Conservation (phyloP, 2,329 filamentous ascomycete species). For the Talaromyces piceae region DNA sequence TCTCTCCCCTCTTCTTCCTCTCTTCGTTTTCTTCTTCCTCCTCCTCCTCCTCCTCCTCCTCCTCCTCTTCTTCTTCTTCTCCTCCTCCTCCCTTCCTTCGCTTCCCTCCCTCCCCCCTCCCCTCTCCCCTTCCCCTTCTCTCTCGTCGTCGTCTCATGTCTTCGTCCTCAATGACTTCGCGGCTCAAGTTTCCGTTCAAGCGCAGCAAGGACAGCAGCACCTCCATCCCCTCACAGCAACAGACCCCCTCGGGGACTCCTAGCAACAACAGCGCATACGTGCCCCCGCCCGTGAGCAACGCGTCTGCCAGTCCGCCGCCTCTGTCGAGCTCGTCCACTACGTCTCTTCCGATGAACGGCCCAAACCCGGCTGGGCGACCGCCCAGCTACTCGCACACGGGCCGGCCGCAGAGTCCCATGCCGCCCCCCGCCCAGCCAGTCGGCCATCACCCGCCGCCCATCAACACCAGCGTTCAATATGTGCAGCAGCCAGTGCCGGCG, state of each 20-base stretch:
- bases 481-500: constrained; percentile 49
- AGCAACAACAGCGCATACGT: constrained; percentile 22
- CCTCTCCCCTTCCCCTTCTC: constrained; percentile 11
- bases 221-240: constrained; percentile 23
- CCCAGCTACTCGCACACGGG: constrained; percentile 53
- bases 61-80: constrained; percentile 5
- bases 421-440: constrained; percentile 25
- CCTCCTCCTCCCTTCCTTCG: constrained; percentile 10
- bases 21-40: not conserved
- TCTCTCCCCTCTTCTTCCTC: no score
- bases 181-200: constrained; percentile 42
- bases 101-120: constrained; percentile 11
- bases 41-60: not conserved
- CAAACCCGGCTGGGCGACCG: constrained; percentile 51
- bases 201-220: constrained; percentile 46
- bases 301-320: constrained; percentile 29
- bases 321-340: constrained; percentile 41
- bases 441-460: constrained; percentile 36
- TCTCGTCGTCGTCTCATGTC: constrained; percentile 12
- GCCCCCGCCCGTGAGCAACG: constrained; percentile 28
- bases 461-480: constrained; percentile 39
- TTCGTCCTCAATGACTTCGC: constrained; percentile 46
- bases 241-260: constrained; percentile 25
- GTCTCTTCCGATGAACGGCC: constrained; percentile 50
- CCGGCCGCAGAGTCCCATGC: constrained; percentile 11